A percentile compares a stretch with the other conserved stretches of the same genome.
These are phyloP conservation scores for Groenewaldozyma tartarivorans DNA, from an alignment of 805 yeast genomes.

Conservation along the genomic window DNA sequence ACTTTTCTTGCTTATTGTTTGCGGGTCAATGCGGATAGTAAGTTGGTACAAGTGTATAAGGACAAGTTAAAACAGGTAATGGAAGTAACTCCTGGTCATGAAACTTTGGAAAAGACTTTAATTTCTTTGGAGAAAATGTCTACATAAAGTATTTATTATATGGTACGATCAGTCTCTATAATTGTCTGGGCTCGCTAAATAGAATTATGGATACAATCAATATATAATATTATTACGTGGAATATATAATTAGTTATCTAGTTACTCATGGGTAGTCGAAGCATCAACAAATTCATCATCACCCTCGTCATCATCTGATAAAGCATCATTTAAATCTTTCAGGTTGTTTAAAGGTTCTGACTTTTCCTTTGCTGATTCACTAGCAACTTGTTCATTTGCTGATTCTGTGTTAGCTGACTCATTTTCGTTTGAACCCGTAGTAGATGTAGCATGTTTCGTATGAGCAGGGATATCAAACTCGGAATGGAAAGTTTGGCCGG, in stretches of 20 bases:
- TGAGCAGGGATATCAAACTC: constrained; percentile 62
- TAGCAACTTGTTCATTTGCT: too few relatives aligned
- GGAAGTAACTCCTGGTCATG: constrained; percentile 14
- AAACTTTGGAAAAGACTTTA: too few relatives aligned
- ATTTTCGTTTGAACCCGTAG: background rate
- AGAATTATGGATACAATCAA: too few relatives aligned
- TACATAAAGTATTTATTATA: too few relatives aligned
- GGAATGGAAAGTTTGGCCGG: constrained; percentile 64
- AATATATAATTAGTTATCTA: too few relatives aligned
- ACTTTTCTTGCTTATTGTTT: constrained; percentile 18
- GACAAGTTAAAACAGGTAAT: background rate
- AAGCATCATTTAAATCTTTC: constrained; percentile 11
- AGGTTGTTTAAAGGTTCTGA: constrained; percentile 11
- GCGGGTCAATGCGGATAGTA: background rate
- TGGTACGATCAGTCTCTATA: too few relatives aligned
- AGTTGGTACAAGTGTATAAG: background rate
- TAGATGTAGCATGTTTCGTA: constrained; percentile 32
- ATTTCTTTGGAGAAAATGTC: too few relatives aligned
- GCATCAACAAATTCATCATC: constrained; percentile 23
- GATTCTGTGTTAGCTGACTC: too few relatives aligned
- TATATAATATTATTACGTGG: too few relatives aligned
- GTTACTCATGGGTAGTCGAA: too few relatives aligned
- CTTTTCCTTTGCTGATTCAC: background rate
- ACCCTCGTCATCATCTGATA: constrained; percentile 17
- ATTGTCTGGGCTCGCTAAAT: too few relatives aligned